phyloP scores from a whole-genome alignment of 75 land plant genomes.

The Larix kaempferi region DNA sequence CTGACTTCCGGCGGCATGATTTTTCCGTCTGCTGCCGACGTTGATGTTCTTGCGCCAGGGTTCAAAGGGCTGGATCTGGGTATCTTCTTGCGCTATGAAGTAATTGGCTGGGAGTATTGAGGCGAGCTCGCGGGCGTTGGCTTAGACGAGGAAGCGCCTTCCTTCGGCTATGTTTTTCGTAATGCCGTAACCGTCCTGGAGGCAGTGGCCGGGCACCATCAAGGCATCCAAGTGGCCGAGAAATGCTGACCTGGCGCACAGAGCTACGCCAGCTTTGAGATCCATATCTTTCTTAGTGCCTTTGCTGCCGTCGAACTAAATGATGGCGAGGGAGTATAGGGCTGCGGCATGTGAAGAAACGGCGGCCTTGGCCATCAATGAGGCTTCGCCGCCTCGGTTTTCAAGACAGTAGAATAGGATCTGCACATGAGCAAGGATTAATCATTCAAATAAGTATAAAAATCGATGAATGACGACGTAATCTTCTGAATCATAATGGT shows the following conservation, averaged over 20 bases:
- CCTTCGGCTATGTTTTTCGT: conserved; percentile 41
- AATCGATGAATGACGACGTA: no score
- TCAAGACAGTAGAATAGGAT: conserved; percentile 64
- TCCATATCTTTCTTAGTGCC: conserved; percentile 81
- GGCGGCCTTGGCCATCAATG: conserved; percentile 81
- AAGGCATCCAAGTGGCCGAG: conserved; percentile 83
- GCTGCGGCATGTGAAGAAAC: conserved; percentile 65
- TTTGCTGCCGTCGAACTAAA: conserved; percentile 87
- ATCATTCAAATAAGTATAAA: no score
- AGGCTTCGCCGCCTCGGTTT: conserved; percentile 49
- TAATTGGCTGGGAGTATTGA: conserved; percentile 9
- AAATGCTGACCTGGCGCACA: conserved; percentile 73
- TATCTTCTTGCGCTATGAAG: conserved; percentile 7
- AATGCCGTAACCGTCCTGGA: conserved; percentile 83
- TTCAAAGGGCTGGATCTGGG: background rate
- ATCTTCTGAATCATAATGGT: no score
- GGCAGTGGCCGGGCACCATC: conserved; percentile 83
- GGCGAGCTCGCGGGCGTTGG: conserved; percentile 62
- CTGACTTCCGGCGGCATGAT: background rate
- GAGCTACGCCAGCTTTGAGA: conserved; percentile 80
- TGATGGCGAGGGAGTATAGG: conserved; percentile 77
- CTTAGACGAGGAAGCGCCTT: conserved; percentile 57
- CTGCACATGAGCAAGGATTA: conserved; percentile 9
- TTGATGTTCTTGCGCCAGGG: conserved; percentile 2
- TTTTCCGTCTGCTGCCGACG: background rate